These are phyloP conservation scores for Viola odorata DNA, from an alignment of 345 rosid genomes.

Conservation along the genomic window DNA sequence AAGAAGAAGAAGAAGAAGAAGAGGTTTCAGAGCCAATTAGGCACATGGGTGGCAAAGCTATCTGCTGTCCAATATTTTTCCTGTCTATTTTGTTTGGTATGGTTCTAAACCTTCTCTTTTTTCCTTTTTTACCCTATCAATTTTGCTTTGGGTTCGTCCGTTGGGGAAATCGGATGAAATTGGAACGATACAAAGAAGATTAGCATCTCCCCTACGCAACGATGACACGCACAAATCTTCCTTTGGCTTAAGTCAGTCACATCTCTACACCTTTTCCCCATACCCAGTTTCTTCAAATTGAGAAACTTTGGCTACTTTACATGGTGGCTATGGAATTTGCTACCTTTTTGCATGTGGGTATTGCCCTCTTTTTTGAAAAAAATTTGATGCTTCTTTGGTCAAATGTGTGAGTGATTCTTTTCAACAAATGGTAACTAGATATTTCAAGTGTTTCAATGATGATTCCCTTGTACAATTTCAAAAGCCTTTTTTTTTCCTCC, in stretches of 20 bases:
- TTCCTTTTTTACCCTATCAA: neutral
- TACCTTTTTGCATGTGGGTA: slow-evolving; percentile 27
- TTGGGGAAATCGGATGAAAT: too few species aligned
- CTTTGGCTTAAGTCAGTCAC: neutral
- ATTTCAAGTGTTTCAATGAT: slow-evolving; percentile 15
- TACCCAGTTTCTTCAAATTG: slow-evolving; percentile 8
- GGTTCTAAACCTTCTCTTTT: neutral
- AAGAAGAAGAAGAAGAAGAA: slow-evolving; percentile 4
- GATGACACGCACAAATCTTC: neutral
- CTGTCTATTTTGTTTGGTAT: neutral
- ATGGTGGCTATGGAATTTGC: slow-evolving; percentile 10
- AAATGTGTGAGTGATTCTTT: neutral
- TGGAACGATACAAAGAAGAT: too few species aligned
- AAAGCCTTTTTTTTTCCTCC: slow-evolving; percentile 6
- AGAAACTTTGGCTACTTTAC: slow-evolving; percentile 13
- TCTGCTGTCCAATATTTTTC: slow-evolving; percentile 15
- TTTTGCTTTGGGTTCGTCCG: neutral
- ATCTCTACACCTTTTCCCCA: neutral
- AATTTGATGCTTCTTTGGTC: slow-evolving; percentile 1
- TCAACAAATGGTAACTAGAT: neutral
- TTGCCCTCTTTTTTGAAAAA: slow-evolving; percentile 13
- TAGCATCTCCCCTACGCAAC: neutral
- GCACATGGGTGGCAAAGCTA: slow-evolving; percentile 23
- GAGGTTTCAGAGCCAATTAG: neutral
- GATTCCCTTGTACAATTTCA: slow-evolving; percentile 14